Base-by-base conservation (phyloP, 768 basidiomycete species). In the Tremella mesenterica region DNA sequence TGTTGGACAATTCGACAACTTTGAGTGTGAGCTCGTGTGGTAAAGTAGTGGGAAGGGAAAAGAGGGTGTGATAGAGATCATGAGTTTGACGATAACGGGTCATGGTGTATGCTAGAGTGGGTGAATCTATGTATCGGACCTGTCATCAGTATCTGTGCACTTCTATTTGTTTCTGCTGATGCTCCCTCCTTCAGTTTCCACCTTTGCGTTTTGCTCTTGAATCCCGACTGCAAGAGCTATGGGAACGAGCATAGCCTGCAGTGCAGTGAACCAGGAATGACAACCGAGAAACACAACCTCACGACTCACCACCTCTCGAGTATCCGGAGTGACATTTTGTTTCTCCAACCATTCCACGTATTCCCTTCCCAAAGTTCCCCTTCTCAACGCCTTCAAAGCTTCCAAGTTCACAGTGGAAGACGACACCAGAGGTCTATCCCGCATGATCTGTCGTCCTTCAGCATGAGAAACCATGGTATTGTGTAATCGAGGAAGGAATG, bases 21-120 rank as follows among this genome's bases (percentile, higher is more conserved):
- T 99, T 99, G 72, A 97, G 81, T 1, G 90, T 88, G 27, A 99
- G 79, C 71, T 99, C 95, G 44, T 85, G 88, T 53, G 86, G 81
- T 65, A 93, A 85, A 56, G 84, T 84, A 53, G 96, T 89, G 0
- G 90, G 91, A 8, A 97, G 79, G 62, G 82, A 82, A 75, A 83
- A 83, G 56, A 97, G 80, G 65, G 87, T 88, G 69, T 99, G 95
- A 69, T 96, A 95, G 61, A 97, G 85, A 75, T 99, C 93, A 74
- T 99, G 95, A 59, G 86, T 93, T 75, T 99, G 92, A 23, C 93
- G 85, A 72, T 97, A 99, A 47, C 93, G 85, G 61, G 92, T 88
- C 86, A 99, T 89, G 51, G 97, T 87, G 73, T 95, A 97, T 23
- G 95, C 95, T 10, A 95, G 81, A 65, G 95, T 92, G 1, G 91